Evolutionary conservation across 2,329 filamentous ascomycete genomes (phyloP).

Genomic region (Alternaria novae-zelandiae): DNA sequence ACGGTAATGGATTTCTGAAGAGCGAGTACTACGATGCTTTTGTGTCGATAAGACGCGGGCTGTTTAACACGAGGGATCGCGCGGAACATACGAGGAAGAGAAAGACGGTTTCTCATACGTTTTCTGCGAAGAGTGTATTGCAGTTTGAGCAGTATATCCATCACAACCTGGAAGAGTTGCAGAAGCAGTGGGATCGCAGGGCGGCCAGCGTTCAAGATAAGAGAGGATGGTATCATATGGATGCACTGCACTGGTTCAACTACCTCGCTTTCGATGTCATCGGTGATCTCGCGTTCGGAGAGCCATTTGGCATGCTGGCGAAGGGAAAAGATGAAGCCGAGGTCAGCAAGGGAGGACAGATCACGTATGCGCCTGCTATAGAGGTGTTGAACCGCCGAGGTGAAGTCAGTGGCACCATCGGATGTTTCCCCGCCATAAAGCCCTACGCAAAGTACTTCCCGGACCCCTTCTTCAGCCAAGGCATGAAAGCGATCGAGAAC

Average conservation of each 20-base stretch:
- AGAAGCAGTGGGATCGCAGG: conserved; percentile 73
- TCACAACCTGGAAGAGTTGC: conserved; percentile 75
- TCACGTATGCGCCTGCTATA: conserved; percentile 77
- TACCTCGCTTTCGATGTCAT: conserved; percentile 62
- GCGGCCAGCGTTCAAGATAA: conserved; percentile 54
- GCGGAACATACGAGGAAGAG: conserved; percentile 85
- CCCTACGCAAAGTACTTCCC: conserved; percentile 82
- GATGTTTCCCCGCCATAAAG: conserved; percentile 74
- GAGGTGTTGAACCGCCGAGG: conserved; percentile 88
- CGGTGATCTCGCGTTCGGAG: conserved; percentile 72
- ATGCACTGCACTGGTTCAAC: conserved; percentile 83
- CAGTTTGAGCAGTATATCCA: conserved; percentile 92
- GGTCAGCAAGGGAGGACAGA: conserved; percentile 67
- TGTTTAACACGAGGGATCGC: conserved; percentile 89
- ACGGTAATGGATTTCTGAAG: conserved; percentile 59
- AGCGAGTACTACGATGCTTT: conserved; percentile 90
- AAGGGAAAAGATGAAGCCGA: conserved; percentile 79
- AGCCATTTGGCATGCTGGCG: conserved; percentile 82
- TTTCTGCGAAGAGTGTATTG: conserved; percentile 78
- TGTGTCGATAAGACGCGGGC: conserved; percentile 80
- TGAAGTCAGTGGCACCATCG: conserved; percentile 82
- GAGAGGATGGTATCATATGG: conserved; percentile 67
- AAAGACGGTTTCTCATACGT: conserved; percentile 87
- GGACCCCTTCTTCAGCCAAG: conserved; percentile 79
- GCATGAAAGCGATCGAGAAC: conserved; percentile 75